Conservation (phyloP, 2,329 filamentous ascomycete species). For the Alternaria dauci region DNA sequence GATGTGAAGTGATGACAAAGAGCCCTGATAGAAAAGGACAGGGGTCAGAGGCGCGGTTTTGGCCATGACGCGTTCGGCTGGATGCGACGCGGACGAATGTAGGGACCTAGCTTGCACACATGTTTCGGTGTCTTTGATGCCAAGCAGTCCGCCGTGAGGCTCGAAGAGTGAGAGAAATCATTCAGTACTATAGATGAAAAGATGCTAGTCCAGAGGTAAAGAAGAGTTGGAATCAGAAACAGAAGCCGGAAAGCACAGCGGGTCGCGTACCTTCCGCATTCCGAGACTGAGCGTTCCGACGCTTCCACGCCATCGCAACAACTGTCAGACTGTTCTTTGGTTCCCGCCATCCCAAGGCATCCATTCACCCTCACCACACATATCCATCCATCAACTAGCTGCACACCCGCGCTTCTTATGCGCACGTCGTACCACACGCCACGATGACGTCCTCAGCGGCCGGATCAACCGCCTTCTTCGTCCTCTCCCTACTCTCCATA, state of each 20-base stretch:
- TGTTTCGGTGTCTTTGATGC: constrained; percentile 1
- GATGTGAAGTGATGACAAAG: constrained; percentile 20
- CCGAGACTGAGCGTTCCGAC: constrained; percentile 27
- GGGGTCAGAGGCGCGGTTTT: background rate
- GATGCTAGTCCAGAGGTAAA: background rate
- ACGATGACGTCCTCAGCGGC: constrained; percentile 67
- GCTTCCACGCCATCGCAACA: constrained; percentile 15
- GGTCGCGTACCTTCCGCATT: constrained; percentile 29
- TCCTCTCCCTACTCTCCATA: constrained; percentile 75
- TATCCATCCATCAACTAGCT: constrained; percentile 11
- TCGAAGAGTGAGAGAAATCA: background rate
- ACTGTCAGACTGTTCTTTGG: constrained; percentile 10
- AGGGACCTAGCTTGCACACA: constrained; percentile 4
- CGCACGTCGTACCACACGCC: constrained; percentile 17
- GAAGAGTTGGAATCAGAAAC: background rate
- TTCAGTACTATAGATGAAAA: background rate
- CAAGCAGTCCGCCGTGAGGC: background rate
- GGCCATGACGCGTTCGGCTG: constrained; percentile 15
- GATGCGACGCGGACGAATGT: constrained; percentile 10
- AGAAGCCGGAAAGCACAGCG: constrained; percentile 1
- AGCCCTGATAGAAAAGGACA: background rate
- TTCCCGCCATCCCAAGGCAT: constrained; percentile 4
- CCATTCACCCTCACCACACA: constrained; percentile 9
- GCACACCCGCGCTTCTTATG: constrained; percentile 21
- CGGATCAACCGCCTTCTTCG: constrained; percentile 80